These are phyloP conservation scores for Suillus ampliporus DNA, from an alignment of 768 basidiomycete genomes.

Conservation along the genomic window DNA sequence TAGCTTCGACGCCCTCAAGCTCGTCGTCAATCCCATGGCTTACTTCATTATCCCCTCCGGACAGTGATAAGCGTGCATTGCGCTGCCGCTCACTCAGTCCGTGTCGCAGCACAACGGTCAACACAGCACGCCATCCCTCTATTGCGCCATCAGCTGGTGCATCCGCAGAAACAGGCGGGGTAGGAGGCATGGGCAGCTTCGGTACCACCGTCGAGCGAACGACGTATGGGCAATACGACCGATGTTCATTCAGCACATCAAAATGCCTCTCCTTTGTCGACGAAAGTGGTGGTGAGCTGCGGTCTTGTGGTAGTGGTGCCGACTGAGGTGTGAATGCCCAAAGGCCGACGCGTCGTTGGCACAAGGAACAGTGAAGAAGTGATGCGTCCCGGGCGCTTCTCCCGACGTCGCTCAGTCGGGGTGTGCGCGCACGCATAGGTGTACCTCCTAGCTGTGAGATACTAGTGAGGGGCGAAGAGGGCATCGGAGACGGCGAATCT, in stretches of 20 bases:
- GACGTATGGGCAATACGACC: constrained; percentile 87
- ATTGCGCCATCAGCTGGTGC: constrained; percentile 33
- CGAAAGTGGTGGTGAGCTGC: constrained; percentile 20
- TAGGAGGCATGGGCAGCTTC: constrained; percentile 46
- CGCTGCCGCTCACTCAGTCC: constrained; percentile 65
- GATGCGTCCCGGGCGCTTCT: constrained; percentile 47
- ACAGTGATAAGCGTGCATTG: constrained; percentile 34
- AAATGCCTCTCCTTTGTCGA: constrained; percentile 53
- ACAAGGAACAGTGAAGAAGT: constrained; percentile 68
- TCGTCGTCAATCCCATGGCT: constrained; percentile 28
- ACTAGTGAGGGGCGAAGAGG: constrained; percentile 26
- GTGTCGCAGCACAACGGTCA: constrained; percentile 69
- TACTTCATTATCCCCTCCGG: constrained; percentile 38
- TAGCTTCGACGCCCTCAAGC: constrained; percentile 62
- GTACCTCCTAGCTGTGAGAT: constrained; percentile 23
- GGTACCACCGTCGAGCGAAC: constrained; percentile 71
- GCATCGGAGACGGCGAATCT: constrained; percentile 18
- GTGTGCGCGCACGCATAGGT: constrained; percentile 17
- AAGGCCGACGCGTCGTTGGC: constrained; percentile 79
- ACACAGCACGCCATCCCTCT: constrained; percentile 85
- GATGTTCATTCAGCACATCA: constrained; percentile 81
- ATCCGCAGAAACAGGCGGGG: constrained; percentile 28
- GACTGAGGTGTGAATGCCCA: constrained; percentile 65
- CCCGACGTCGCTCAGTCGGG: constrained; percentile 16
- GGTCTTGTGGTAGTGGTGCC: constrained; percentile 15